A percentile compares a stretch with the other conserved stretches of the same genome.
Evolutionary conservation across 2,329 filamentous ascomycete genomes (phyloP).

Genomic region (Hirsutella rhossiliensis): DNA sequence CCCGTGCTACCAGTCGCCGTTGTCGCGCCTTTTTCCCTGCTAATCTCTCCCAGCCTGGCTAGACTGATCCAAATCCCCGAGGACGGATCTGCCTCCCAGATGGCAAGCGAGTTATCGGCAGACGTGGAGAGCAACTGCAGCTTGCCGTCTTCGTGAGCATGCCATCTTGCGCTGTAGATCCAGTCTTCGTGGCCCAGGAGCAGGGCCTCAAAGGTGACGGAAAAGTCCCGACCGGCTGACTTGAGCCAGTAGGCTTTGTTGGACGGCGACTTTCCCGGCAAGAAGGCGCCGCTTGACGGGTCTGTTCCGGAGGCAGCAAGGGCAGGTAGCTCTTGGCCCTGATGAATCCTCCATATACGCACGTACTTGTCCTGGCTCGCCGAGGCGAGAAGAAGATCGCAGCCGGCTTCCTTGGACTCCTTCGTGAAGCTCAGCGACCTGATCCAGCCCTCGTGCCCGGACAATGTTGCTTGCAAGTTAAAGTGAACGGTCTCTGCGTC

Average conservation of each 20-base stretch:
- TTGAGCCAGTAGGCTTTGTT: constrained; percentile 81
- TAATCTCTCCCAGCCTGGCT: constrained; percentile 83
- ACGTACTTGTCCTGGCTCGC: constrained; percentile 98
- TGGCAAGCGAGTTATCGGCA: constrained; percentile 85
- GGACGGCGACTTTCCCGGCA: constrained; percentile 61
- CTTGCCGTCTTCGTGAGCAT: constrained; percentile 34
- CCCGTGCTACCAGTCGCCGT: constrained; percentile 93
- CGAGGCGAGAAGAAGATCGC: constrained; percentile 75
- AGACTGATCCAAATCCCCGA: constrained; percentile 88
- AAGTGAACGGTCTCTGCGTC: constrained; percentile 37
- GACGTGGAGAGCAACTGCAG: constrained; percentile 78
- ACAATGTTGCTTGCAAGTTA: constrained; percentile 60
- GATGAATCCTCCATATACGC: constrained; percentile 77
- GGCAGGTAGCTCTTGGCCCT: constrained; percentile 51
- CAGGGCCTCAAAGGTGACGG: constrained; percentile 84
- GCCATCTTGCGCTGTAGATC: constrained; percentile 86
- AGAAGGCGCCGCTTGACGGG: constrained; percentile 42
- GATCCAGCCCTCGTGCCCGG: constrained; percentile 92
- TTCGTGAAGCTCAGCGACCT: constrained; percentile 68
- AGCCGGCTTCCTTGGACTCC: constrained; percentile 39
- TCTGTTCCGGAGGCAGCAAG: constrained; percentile 42
- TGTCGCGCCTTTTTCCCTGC: constrained; percentile 86
- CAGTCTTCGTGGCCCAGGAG: constrained; percentile 95
- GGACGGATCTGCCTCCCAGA: constrained; percentile 76
- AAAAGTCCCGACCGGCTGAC: constrained; percentile 50